phyloP scores from a whole-genome alignment of 2,329 filamentous ascomycete species.

The Grosmannia serpens region DNA sequence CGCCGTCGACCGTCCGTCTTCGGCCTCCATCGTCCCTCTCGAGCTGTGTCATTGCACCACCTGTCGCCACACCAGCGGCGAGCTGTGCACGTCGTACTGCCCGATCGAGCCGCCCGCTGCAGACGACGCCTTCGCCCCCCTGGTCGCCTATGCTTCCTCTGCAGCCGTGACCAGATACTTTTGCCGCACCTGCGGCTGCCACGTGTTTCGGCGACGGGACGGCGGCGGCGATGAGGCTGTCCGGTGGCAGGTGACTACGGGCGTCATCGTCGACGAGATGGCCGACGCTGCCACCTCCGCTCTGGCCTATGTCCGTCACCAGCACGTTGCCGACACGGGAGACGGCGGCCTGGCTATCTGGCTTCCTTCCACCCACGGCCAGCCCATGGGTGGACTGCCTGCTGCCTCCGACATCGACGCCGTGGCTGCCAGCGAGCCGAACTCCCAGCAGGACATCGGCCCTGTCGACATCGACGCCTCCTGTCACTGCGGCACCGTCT shows the following conservation, averaged over 20 bases:
- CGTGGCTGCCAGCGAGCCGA: neutral
- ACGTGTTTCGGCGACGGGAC: constrained; percentile 21
- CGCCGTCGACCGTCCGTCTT: neutral
- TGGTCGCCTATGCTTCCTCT: constrained; percentile 11
- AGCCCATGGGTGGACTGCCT: neutral
- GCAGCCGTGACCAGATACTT: constrained; percentile 21
- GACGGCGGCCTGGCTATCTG: constrained; percentile 27
- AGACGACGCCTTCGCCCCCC: neutral
- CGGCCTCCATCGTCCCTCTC: constrained; percentile 1
- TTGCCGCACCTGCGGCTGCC: constrained; percentile 29
- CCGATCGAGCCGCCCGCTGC: constrained; percentile 15
- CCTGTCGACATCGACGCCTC: constrained; percentile 13
- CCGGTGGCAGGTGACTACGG: constrained; percentile 26
- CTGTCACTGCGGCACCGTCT: constrained; percentile 40
- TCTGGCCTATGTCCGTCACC: constrained; percentile 11
- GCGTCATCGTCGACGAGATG: constrained; percentile 16
- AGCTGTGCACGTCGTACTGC: constrained; percentile 27
- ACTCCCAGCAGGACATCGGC: neutral
- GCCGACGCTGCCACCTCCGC: neutral
- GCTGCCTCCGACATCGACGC: neutral
- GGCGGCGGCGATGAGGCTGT: neutral
- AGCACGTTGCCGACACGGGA: constrained; percentile 19
- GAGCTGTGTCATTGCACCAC: constrained; percentile 17
- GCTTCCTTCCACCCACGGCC: constrained; percentile 11
- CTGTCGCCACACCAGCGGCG: constrained; percentile 20